These are phyloP conservation scores for Puccinia polysora DNA, from an alignment of 1,284 basidiomycete species.

Conservation along the genomic window DNA sequence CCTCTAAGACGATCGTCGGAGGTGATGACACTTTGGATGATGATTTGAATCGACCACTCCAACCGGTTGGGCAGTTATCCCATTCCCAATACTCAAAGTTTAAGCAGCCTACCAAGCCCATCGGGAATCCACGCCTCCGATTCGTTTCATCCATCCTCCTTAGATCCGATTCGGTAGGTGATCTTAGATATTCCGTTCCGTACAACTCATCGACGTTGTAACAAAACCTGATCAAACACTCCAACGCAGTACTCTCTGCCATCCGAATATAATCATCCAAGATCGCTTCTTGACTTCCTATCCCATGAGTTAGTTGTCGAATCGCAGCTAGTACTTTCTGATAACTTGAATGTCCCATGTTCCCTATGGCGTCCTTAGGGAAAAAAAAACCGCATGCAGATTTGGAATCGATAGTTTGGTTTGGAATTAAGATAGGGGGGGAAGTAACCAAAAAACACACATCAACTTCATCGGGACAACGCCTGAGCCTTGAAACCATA, in stretches of 20 bases:
- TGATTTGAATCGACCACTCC: conserved; percentile 16
- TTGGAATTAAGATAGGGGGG: no score
- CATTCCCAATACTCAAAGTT: conserved; percentile 4
- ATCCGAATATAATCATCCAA: conserved; percentile 9
- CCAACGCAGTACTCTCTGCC: conserved; percentile 16
- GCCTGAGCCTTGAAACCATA: no score
- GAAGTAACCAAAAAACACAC: no score
- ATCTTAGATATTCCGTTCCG: background rate
- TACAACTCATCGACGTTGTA: background rate
- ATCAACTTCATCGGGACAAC: background rate
- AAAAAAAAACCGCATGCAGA: background rate
- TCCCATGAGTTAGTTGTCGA: conserved; percentile 6
- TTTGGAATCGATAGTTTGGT: no score
- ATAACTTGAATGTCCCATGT: background rate
- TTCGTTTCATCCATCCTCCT: background rate
- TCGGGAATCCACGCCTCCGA: background rate
- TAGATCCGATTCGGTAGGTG: background rate
- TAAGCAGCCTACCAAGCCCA: conserved; percentile 1
- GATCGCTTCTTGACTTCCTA: background rate
- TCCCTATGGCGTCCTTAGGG: conserved; percentile 10
- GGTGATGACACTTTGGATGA: background rate
- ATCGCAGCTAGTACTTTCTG: conserved; percentile 19
- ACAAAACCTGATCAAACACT: conserved; percentile 25
- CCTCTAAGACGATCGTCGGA: conserved; percentile 18
- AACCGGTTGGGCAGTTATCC: conserved; percentile 2